Conservation (phyloP, 1,284 basidiomycete species). For the Flammula alnicola region DNA sequence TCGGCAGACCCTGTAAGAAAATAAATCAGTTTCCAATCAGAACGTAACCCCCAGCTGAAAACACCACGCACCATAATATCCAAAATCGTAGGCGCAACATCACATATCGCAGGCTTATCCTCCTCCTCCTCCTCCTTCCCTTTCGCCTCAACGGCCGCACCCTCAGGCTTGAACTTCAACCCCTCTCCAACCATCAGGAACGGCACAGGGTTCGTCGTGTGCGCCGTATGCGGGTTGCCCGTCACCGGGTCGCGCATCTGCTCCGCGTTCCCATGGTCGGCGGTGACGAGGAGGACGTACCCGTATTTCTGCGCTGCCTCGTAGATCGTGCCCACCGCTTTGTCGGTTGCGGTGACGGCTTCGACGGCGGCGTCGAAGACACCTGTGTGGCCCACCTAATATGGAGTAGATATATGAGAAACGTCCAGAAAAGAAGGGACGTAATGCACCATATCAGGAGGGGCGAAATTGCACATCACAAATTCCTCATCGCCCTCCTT, state of each 20-base stretch:
- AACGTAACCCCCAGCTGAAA: not conserved
- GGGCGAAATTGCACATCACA: conserved; percentile 96
- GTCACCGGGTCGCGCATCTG: conserved; percentile 89
- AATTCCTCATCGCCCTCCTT: conserved; percentile 75
- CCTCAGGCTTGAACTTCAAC: conserved; percentile 41
- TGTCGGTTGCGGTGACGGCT: conserved; percentile 84
- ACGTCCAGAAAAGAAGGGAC: not conserved
- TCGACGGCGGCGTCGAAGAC: conserved; percentile 86
- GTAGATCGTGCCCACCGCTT: conserved; percentile 85
- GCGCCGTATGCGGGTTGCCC: conserved; percentile 85
- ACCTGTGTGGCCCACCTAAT: conserved; percentile 86
- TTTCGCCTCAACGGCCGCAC: no score
- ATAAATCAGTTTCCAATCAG: not conserved
- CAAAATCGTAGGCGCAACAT: conserved; percentile 87
- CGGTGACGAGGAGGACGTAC: conserved; percentile 84
- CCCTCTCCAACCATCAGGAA: conserved; percentile 48
- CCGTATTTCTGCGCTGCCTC: conserved; percentile 84
- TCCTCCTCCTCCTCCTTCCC: conserved; percentile 61
- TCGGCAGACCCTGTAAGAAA: conserved; percentile 19
- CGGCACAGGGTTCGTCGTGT: conserved; percentile 78
- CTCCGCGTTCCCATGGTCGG: conserved; percentile 93
- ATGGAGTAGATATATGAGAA: no score
- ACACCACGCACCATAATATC: conserved; percentile 60
- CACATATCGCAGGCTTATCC: conserved; percentile 66
- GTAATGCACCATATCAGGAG: conserved; percentile 86